Base-by-base conservation (phyloP, 2,329 filamentous ascomycete genomes). In the Myriosclerotinia duriaeana region DNA sequence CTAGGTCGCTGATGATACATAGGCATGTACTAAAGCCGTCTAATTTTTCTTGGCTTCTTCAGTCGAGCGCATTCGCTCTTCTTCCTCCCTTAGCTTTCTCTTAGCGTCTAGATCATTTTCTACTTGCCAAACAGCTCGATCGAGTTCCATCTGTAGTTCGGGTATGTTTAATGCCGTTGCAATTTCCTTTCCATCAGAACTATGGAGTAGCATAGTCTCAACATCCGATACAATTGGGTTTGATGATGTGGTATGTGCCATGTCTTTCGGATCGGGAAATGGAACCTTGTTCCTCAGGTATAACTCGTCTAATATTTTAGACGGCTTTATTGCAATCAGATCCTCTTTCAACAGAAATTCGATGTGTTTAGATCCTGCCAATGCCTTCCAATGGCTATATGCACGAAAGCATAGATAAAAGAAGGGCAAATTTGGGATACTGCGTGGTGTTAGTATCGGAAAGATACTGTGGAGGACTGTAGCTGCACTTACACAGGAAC, bases 361-460 rank as follows among this genome's bases (percentile, higher is more conserved):
- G 44, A 98, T 80, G 76, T 98, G 91, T 74, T 87, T 90, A 26
- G 92, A 93, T 65, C 95, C 95, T 48, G 87, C 86, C 64, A 96
- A 81, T 64, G 95, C 95, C 80, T 89, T 86, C 87, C 91, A 96
- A 78, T 97, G 92, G 26, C 91, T 96, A 89, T 91, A 98, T 36
- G 92, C 90, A 70, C 95, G 86, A 80, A 96, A 99, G 22, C 86
- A 87, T 52, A 98, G 85, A 78, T 98, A 99, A 82, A 98, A 98
- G 82, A 98, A 98, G 22, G 95, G 95, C 15, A 99, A 82, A 76
- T 99, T 97, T 46, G 94, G 93, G 70, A 97, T 84, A 69, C 92
- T 96, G 71, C 15, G 5, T 34, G 38, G 38, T 22, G n/a, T 66
- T 66, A 66, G 64, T 48, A 20, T n/a, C 20, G 14, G 11, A 15